Base-by-base conservation (phyloP, 1,284 basidiomycete species). In the Sanghuangporus sanghuang region DNA sequence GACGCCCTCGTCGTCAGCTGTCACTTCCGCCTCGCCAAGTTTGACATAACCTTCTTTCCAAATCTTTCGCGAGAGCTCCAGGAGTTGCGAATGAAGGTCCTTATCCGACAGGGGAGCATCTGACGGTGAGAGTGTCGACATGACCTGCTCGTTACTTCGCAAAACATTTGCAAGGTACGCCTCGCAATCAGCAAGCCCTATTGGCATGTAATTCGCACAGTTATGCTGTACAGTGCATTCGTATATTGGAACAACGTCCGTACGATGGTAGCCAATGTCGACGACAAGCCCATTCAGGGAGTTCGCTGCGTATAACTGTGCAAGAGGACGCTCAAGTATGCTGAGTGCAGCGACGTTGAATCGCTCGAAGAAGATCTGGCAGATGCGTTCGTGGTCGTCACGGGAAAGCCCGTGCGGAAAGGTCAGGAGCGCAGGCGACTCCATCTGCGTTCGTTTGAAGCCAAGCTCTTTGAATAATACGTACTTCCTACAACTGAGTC, bases 301-400 rank as follows among this genome's bases (percentile, higher is more conserved):
- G 68, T 90, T 90, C n/a, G 87, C 86, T 21, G 93, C 89, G 75
- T 90, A 97, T 62, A 95, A 80, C 66, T 93, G 89, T 3, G 91
- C 85, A 71, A 96, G 84, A 5, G 96, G 89, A 1, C 93, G 86
- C 66, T 96, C 92, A 49, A 96, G 80, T 68, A 97, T 80, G 50
- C 86, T 85, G 67, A 98, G 86, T 35, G 87, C 91, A 3, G 96
- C 92, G 50, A 90, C 87, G 73, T 98, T 97, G 82, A 98, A 93
- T n/a, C 89, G 85, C 73, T 98, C 96, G 72, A 98, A 99, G 73
- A 97, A 95, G 63, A 95, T 81, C 72, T 93, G 93, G 68, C 90
- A 90, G 71, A 90, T 81, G 54, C 81, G 81, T 71, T 96, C 93
- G 71, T 89, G 84, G 5, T 85, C 82, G 60, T 83, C 80, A 59